phyloP scores from a whole-genome alignment of 1,284 basidiomycete genomes.

The Apiotrichum gamsii region DNA sequence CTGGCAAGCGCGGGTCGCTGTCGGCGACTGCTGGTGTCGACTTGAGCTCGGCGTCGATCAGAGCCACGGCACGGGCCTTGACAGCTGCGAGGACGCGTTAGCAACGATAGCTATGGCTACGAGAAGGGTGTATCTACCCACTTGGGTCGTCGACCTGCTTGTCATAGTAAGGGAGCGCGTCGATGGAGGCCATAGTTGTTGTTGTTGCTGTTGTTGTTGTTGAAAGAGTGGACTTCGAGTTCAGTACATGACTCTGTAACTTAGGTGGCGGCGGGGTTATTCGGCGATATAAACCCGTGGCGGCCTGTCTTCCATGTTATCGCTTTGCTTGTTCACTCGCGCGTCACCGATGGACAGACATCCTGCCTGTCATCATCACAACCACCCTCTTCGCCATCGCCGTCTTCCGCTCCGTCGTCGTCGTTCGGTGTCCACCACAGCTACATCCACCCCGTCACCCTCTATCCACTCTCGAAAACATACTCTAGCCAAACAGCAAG shows the following conservation, averaged over 20 bases:
- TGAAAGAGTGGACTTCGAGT: neutral
- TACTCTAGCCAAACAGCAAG: too few relatives aligned
- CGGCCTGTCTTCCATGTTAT: too few relatives aligned
- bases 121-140: too few relatives aligned
- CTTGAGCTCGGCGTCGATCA: constrained; percentile 45
- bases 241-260: neutral
- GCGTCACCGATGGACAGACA: too few relatives aligned
- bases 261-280: constrained; percentile 4
- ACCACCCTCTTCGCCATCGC: neutral
- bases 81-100: too few relatives aligned
- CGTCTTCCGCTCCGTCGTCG: too few relatives aligned
- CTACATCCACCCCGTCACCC: too few relatives aligned
- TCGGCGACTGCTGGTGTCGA: constrained; percentile 27
- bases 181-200: constrained; percentile 49
- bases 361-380: neutral
- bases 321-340: too few relatives aligned
- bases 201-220: constrained; percentile 2
- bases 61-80: constrained; percentile 36
- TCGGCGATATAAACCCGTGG: constrained; percentile 10
- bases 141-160: constrained; percentile 77
- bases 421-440: too few relatives aligned
- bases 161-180: constrained; percentile 91
- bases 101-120: too few relatives aligned
- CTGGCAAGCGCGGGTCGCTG: constrained; percentile 66
- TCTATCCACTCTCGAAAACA: too few relatives aligned